These are phyloP conservation scores for Dendrobium huoshanense DNA, from an alignment of 106 monocot species.

Conservation along the genomic window DNA sequence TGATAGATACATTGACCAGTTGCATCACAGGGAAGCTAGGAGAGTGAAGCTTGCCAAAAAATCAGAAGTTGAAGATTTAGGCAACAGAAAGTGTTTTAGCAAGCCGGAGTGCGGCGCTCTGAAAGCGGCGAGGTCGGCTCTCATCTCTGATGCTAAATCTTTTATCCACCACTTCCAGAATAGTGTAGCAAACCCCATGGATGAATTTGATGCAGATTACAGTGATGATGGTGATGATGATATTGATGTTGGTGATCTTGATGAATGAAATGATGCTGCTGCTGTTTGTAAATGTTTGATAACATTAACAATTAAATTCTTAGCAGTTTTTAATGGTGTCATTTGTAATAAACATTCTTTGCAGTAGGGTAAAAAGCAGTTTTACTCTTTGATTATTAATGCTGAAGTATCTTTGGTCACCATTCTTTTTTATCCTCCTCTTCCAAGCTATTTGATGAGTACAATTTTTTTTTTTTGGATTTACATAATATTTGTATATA, in stretches of 20 bases:
- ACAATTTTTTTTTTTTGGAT: no score
- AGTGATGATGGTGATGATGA: conserved; percentile 9
- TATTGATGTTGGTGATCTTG: conserved; percentile 3
- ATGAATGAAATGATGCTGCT: conserved; percentile 4
- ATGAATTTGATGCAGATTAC: not conserved
- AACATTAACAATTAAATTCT: no score
- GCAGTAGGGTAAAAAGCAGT: no score
- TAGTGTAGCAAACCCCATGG: conserved; percentile 18
- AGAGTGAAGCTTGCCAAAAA: conserved; percentile 17
- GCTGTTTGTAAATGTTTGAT: not conserved
- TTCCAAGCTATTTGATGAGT: no score
- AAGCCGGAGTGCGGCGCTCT: conserved; percentile 12
- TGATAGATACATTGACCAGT: conserved; percentile 66
- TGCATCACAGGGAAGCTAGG: conserved; percentile 42
- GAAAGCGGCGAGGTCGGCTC: conserved; percentile 36
- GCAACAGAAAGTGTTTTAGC: no score
- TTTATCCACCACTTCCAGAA: conserved; percentile 32
- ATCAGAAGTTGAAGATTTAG: not conserved
- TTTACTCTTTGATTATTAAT: no score
- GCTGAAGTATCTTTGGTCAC: no score
- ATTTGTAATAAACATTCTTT: no score
- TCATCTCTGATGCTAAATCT: conserved; percentile 49
- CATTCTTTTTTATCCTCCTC: no score
- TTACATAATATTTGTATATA: no score
- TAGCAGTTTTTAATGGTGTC: no score